Base-by-base conservation (phyloP, 2,329 filamentous ascomycete species). In the Colletotrichum siamense region DNA sequence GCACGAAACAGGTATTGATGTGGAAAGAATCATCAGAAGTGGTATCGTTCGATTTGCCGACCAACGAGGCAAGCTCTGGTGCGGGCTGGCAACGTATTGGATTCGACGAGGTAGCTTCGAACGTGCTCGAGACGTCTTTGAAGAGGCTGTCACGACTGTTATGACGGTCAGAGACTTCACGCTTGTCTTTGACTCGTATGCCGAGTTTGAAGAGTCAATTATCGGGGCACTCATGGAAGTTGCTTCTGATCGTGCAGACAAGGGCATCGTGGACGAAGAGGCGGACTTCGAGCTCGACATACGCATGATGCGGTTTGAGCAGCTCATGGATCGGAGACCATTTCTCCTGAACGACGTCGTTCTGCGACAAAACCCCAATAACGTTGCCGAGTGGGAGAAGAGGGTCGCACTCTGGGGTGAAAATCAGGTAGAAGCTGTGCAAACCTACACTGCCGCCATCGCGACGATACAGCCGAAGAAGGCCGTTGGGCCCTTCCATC, bases 161-260 rank as follows among this genome's bases (percentile, higher is more conserved):
- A 99, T 99, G 96, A 99, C 97, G 3, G 96, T 99, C 61, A 94
- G 97, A 72, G 97, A 99, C 86, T 99, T 99, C 82, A 98, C 96
- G 1, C 91, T 99, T 71, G 94, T 99, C 62, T 99, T 99, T 81
- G 97, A 99, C 84, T 95, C 96, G 0, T 99, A 99, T 82, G 94
- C 95, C 36, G 97, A 99, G 85, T 98, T 98, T 77, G 97, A 99
- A 84, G 98, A 99, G 86, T 96, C 96, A 0, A 94, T 99, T 79
- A 98, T 99, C 78, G 94, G 95, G 16, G 94, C 94, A 64, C 89
- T 99, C 80, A 98, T 99, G 93, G 96, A 99, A 80, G 91, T 95
- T 70, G 96, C 96, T 2, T 94, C 95, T 8, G 86, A 88, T 65
- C 93, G 96, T 59, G 93, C 95, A n/a, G 94, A 95, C 69, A 95